These are phyloP conservation scores for Monosporascus sp. DNA, from an alignment of 2,329 filamentous ascomycete genomes.

Conservation along the genomic window DNA sequence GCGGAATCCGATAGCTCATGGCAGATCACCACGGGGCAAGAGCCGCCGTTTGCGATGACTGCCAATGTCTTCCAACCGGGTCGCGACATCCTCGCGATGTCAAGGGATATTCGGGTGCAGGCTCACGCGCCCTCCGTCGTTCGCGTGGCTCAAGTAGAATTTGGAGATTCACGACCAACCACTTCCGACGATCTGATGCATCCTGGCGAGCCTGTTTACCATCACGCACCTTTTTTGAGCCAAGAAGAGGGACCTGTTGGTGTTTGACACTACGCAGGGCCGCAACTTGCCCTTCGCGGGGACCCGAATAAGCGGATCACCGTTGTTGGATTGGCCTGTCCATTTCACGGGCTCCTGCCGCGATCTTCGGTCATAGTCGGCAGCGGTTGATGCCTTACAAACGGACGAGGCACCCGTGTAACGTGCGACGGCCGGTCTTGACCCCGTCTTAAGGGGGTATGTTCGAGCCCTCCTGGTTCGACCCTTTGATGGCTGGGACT, in stretches of 20 bases:
- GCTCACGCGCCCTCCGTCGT: neutral
- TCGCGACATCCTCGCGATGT: neutral
- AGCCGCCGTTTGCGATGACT: neutral
- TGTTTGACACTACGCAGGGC: neutral
- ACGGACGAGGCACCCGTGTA: neutral
- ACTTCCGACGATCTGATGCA: neutral
- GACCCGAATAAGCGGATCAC: neutral
- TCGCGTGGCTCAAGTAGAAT: neutral
- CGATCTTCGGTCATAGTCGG: neutral
- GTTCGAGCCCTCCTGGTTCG: neutral
- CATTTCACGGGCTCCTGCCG: neutral
- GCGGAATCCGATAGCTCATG: neutral
- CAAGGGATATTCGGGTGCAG: neutral
- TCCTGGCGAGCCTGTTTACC: neutral
- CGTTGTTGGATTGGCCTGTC: neutral
- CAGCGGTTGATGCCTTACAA: neutral
- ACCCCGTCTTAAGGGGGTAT: neutral
- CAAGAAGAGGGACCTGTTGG: neutral
- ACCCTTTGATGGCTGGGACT: neutral
- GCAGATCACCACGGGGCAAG: neutral
- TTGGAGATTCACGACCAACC: no score
- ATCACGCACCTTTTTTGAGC: neutral
- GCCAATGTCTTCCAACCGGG: neutral
- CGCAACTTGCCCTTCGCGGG: neutral
- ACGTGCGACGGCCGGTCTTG: neutral